A percentile compares a stretch with the other conserved stretches of the same genome.
Evolutionary conservation across 1,139 yeast genomes (phyloP).

Genomic region (Debaryomyces robertsiae): DNA sequence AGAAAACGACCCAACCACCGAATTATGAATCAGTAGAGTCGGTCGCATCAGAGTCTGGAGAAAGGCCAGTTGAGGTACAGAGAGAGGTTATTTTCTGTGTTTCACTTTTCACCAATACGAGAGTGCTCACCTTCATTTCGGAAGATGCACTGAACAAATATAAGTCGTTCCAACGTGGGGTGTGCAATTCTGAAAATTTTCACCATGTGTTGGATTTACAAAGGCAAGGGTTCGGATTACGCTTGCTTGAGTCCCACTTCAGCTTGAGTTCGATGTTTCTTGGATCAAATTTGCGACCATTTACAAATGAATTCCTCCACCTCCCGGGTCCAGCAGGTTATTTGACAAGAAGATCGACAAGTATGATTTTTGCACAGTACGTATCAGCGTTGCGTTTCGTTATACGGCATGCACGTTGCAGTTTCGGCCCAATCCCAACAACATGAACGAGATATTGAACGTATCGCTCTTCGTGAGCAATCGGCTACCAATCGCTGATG

Average conservation of each 20-base stretch:
- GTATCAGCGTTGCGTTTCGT: not conserved
- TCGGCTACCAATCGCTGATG: slow-evolving; percentile 6
- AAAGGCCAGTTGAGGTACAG: not conserved
- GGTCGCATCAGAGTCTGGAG: not conserved
- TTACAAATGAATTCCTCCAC: not conserved
- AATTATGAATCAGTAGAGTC: not conserved
- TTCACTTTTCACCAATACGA: slow-evolving; percentile 2
- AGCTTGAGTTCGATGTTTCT: not conserved
- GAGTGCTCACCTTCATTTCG: not conserved
- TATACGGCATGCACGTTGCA: not conserved
- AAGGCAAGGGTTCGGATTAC: slow-evolving; percentile 1
- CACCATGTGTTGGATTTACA: slow-evolving; percentile 5
- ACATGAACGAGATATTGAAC: not conserved
- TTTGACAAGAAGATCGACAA: slow-evolving; percentile 4
- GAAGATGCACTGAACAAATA: slow-evolving; percentile 2
- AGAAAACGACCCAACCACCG: not conserved
- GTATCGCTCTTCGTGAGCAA: not conserved
- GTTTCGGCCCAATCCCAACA: slow-evolving; percentile 1
- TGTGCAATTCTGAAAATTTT: slow-evolving; percentile 1
- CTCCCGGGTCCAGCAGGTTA: not conserved
- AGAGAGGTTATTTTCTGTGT: slow-evolving; percentile 1
- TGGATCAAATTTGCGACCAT: slow-evolving; percentile 2
- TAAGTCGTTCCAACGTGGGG: slow-evolving; percentile 1
- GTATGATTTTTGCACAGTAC: slow-evolving; percentile 2
- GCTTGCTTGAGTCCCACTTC: slow-evolving; percentile 1